Conservation (phyloP, 352 stramenopile species). For the Globisporangium heterothallicum region DNA sequence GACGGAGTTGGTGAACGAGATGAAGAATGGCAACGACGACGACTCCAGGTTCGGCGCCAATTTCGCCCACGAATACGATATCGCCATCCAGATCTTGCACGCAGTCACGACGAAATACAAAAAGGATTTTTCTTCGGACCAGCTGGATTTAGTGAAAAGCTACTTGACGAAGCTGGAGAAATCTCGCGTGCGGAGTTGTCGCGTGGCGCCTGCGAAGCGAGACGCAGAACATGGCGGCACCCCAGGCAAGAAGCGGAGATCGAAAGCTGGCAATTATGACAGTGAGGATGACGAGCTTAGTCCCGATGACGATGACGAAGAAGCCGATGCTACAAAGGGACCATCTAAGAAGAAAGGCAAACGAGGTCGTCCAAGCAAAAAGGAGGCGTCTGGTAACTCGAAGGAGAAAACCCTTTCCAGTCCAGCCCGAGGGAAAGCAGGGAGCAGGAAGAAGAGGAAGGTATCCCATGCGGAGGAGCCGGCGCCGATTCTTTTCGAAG, state of each 20-base stretch:
- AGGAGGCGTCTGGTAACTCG: constrained; percentile 15
- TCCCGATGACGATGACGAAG: constrained; percentile 39
- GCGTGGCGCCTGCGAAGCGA: constrained; percentile 33
- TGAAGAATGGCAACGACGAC: constrained; percentile 45
- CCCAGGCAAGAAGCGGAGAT: constrained; percentile 22
- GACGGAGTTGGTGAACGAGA: constrained; percentile 56
- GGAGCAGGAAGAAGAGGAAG: constrained; percentile 25
- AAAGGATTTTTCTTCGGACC: constrained; percentile 77
- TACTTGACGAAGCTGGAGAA: constrained; percentile 79
- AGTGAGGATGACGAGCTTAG: constrained; percentile 39
- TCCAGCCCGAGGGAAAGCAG: constrained; percentile 13
- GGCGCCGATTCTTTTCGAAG: constrained; percentile 32
- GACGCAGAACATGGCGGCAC: constrained; percentile 15
- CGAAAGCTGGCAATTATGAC: constrained; percentile 12
- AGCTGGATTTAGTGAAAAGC: constrained; percentile 71
- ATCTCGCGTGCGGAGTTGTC: constrained; percentile 75
- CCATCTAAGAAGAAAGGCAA: constrained; percentile 29
- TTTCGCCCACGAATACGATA: constrained; percentile 80
- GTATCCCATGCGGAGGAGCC: constrained; percentile 1
- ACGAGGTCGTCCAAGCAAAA: constrained; percentile 28
- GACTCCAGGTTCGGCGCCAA: constrained; percentile 43
- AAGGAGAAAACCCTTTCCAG: constrained; percentile 11
- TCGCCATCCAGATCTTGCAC: constrained; percentile 82
- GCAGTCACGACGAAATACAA: constrained; percentile 68
- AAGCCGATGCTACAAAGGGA: constrained; percentile 19